phyloP scores from a whole-genome alignment of 75 land plant genomes.

The Cunninghamia lanceolata region DNA sequence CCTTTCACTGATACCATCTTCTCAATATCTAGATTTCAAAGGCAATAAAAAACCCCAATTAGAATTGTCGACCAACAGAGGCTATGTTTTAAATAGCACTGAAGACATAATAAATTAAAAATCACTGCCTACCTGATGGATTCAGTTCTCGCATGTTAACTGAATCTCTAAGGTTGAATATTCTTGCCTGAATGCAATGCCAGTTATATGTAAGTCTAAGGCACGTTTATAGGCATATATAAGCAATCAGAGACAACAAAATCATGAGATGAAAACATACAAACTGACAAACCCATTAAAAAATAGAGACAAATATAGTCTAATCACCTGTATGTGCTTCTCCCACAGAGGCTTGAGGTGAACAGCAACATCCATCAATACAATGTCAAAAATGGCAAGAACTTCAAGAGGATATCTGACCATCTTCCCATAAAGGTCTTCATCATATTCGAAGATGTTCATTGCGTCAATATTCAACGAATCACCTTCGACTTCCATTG shows the following conservation, averaged over 20 bases:
- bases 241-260: not conserved
- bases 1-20: conserved; percentile 94
- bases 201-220: not conserved
- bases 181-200: conserved; percentile 48
- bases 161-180: conserved; percentile 65
- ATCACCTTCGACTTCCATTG: conserved; percentile 75
- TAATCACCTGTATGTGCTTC: conserved; percentile 62
- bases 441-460: conserved; percentile 76
- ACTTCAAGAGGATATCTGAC: conserved; percentile 92
- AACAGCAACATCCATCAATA: conserved; percentile 69
- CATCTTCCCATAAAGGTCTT: conserved; percentile 84
- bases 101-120: not conserved
- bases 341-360: conserved; percentile 60
- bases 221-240: not conserved
- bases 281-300: not conserved
- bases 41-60: not conserved
- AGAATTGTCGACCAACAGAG: not conserved
- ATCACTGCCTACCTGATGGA: conserved; percentile 67
- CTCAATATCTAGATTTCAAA: conserved; percentile 69
- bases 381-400: conserved; percentile 86
- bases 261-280: not conserved
- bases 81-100: not conserved
- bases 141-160: conserved; percentile 84
- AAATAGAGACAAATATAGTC: not conserved
- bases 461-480: conserved; percentile 78